These are phyloP conservation scores for Russula lepida DNA, from an alignment of 768 basidiomycete species.

Conservation along the genomic window DNA sequence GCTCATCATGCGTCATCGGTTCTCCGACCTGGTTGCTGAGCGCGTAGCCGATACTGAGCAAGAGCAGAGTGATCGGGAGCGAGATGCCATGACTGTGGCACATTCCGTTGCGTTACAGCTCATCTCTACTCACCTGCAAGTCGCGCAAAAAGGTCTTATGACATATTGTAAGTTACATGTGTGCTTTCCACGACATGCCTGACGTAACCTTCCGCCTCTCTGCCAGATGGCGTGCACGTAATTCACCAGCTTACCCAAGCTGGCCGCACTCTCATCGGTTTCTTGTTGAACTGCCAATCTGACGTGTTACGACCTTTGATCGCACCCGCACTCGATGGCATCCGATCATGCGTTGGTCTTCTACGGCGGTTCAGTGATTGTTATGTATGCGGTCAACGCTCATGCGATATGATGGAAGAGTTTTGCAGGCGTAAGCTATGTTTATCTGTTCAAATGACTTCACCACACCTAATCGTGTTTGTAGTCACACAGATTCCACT, in stretches of 20 bases:
- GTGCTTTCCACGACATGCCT: constrained; percentile 2
- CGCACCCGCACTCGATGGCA: constrained; percentile 72
- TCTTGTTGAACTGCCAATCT: constrained; percentile 82
- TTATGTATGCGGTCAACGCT: constrained; percentile 85
- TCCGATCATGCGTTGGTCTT: constrained; percentile 84
- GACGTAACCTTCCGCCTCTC: not conserved
- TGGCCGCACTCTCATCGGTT: constrained; percentile 81
- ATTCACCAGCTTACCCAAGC: constrained; percentile 94
- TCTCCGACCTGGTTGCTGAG: constrained; percentile 69
- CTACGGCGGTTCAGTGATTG: constrained; percentile 82
- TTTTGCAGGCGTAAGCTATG: constrained; percentile 88
- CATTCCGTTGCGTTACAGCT: constrained; percentile 76
- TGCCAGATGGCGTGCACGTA: constrained; percentile 82
- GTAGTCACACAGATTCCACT: constrained; percentile 81
- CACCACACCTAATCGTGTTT: not conserved
- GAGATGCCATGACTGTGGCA: constrained; percentile 68
- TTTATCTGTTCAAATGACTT: constrained; percentile 28
- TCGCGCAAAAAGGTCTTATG: constrained; percentile 85
- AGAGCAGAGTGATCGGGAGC: constrained; percentile 60
- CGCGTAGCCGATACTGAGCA: constrained; percentile 43
- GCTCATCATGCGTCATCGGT: constrained; percentile 83
- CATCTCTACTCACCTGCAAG: constrained; percentile 71
- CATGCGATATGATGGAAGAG: constrained; percentile 90
- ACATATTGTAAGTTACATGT: constrained; percentile 69
- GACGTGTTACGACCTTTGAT: constrained; percentile 68